phyloP scores from a whole-genome alignment of 164 flowering plant genomes.

The Taxillus chinensis region DNA sequence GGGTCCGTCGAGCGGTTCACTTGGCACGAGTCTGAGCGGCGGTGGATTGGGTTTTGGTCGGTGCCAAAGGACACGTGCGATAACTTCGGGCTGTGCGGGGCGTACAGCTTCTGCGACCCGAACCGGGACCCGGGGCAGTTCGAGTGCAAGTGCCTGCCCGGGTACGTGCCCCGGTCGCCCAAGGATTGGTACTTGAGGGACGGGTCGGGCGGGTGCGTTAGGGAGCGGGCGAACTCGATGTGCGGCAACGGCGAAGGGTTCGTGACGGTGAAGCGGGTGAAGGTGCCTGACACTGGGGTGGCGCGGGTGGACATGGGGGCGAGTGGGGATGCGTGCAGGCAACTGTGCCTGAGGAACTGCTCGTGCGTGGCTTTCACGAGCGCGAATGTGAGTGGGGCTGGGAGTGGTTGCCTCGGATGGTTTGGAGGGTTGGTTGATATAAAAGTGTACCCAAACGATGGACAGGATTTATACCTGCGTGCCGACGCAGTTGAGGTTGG shows the following conservation, averaged over 20 bases:
- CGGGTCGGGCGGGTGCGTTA: constrained; percentile 31
- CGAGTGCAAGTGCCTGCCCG: constrained; percentile 25
- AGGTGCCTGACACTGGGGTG: constrained; percentile 27
- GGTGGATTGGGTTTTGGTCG: constrained; percentile 18
- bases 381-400: constrained; percentile 8
- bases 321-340: constrained; percentile 16
- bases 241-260: constrained; percentile 27
- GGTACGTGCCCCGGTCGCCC: constrained; percentile 25
- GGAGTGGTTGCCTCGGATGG: constrained; percentile 25
- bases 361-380: constrained; percentile 28
- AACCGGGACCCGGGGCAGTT: background rate
- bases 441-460: constrained; percentile 7
- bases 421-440: constrained; percentile 18
- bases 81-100: constrained; percentile 20
- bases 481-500: constrained; percentile 20
- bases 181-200: constrained; percentile 26
- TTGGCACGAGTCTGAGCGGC: constrained; percentile 7
- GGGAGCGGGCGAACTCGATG: constrained; percentile 7
- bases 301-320: background rate
- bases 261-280: constrained; percentile 10
- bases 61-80: constrained; percentile 25
- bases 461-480: constrained; percentile 21
- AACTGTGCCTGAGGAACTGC: constrained; percentile 28
- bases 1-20: constrained; percentile 11
- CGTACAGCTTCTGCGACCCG: constrained; percentile 15